Percentiles rank a stretch among this genome's conserved stretches.
Evolutionary conservation across 2,329 filamentous ascomycete genomes (phyloP).

Genomic region (Colletotrichum agaves): DNA sequence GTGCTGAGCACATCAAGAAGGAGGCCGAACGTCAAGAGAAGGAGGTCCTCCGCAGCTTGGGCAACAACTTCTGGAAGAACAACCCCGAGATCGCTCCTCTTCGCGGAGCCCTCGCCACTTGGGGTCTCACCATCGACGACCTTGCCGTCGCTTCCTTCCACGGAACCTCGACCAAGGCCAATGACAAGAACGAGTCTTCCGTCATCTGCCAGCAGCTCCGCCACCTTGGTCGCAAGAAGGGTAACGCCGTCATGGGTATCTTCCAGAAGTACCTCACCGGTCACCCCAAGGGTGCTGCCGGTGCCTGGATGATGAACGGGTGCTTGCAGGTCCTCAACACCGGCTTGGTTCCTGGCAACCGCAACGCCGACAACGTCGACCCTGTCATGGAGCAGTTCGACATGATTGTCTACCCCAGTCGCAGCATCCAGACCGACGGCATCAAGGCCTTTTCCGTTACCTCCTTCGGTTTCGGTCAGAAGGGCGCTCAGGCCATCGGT

Average conservation of each 20-base stretch:
- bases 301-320: conserved; percentile 99
- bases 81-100: conserved; percentile 94
- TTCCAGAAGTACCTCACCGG: conserved; percentile 99
- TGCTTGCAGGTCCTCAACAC: conserved; percentile 94
- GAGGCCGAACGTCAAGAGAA: conserved; percentile 90
- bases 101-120: conserved; percentile 94
- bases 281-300: conserved; percentile 98
- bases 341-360: conserved; percentile 94
- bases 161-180: conserved; percentile 97
- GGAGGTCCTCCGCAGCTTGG: conserved; percentile 90
- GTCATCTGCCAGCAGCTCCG: conserved; percentile 96
- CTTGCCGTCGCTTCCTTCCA: conserved; percentile 97
- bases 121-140: conserved; percentile 97
- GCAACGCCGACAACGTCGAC: conserved; percentile 98
- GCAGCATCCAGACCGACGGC: conserved; percentile 95
- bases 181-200: conserved; percentile 99
- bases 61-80: conserved; percentile 99
- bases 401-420: conserved; percentile 96
- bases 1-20: conserved; percentile 85
- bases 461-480: conserved; percentile 99
- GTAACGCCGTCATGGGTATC: conserved; percentile 94
- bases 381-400: conserved; percentile 97
- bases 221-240: conserved; percentile 94
- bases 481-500: conserved; percentile 96
- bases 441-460: conserved; percentile 99